Percentiles rank a stretch among this genome's conserved stretches.
phyloP scores from a whole-genome alignment of 129 eudicot genomes.

The Helianthus tuberosus region DNA sequence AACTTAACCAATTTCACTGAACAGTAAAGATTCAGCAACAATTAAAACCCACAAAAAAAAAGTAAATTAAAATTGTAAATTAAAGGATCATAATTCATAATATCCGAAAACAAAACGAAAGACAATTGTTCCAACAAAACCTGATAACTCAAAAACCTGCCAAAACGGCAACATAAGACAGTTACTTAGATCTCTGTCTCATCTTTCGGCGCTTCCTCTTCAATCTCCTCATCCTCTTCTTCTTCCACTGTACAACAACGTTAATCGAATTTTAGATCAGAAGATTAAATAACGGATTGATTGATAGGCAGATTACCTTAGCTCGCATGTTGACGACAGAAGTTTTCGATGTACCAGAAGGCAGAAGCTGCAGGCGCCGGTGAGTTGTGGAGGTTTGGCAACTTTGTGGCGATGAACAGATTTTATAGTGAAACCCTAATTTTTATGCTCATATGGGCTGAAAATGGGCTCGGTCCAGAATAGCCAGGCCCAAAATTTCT shows the following conservation, averaged over 20 bases:
- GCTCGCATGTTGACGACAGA: slow-evolving; percentile 22
- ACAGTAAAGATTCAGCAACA: background rate
- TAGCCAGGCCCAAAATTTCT: background rate
- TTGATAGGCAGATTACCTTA: slow-evolving; percentile 13
- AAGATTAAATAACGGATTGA: background rate
- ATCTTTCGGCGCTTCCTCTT: slow-evolving; percentile 33
- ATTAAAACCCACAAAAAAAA: background rate
- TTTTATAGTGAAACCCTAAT: slow-evolving; percentile 29
- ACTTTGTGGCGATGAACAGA: background rate
- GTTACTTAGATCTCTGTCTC: background rate
- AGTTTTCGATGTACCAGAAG: background rate
- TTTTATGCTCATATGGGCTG: background rate
- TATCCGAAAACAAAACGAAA: background rate
- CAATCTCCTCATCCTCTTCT: slow-evolving; percentile 32
- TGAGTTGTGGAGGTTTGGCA: background rate
- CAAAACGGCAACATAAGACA: background rate
- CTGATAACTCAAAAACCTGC: slow-evolving; percentile 2
- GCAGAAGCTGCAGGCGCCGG: background rate
- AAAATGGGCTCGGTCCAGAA: background rate
- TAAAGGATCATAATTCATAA: background rate
- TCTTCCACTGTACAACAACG: slow-evolving; percentile 20
- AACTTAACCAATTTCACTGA: background rate
- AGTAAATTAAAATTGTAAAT: slow-evolving; percentile 1
- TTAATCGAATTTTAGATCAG: background rate
- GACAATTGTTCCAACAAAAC: slow-evolving; percentile 8